Evolutionary conservation across 1,139 yeast species (phyloP).

Genomic region (Saccharomyces hybrid): DNA sequence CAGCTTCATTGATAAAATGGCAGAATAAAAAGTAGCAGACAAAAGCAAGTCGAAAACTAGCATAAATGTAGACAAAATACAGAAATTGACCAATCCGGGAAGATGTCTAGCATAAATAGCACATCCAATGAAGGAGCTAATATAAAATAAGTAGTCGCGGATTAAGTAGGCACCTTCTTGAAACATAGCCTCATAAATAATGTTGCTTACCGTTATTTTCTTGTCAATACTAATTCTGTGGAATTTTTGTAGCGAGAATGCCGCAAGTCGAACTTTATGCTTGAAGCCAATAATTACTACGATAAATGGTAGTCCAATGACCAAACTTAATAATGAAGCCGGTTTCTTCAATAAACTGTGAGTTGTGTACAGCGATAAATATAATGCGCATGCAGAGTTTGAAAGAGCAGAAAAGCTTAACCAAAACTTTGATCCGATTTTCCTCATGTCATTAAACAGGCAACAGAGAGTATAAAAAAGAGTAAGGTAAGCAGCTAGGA

Average conservation of each 20-base stretch:
- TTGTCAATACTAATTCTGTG: conserved; percentile 30
- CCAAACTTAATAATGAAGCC: conserved; percentile 67
- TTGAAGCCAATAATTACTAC: conserved; percentile 92
- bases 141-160: conserved; percentile 76
- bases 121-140: conserved; percentile 62
- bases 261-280: conserved; percentile 72
- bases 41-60: conserved; percentile 66
- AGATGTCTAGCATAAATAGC: conserved; percentile 63
- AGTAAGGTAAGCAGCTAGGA: conserved; percentile 76
- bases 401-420: conserved; percentile 77
- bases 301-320: conserved; percentile 91
- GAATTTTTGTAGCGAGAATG: conserved; percentile 34
- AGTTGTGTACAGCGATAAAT: conserved; percentile 71
- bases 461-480: conserved; percentile 82
- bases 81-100: conserved; percentile 73
- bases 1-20: conserved; percentile 78
- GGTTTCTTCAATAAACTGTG: conserved; percentile 39
- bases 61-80: conserved; percentile 68
- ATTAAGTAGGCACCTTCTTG: conserved; percentile 63
- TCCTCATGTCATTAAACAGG: conserved; percentile 73
- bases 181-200: conserved; percentile 51
- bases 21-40: conserved; percentile 77
- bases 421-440: conserved; percentile 83
- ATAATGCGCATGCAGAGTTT: conserved; percentile 78
- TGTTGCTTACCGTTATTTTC: conserved; percentile 31